Percentiles rank a stretch among this genome's conserved stretches.
These are phyloP conservation scores for Zymoseptoria ardabiliae DNA, from an alignment of 2,329 filamentous ascomycete species.

Conservation along the genomic window DNA sequence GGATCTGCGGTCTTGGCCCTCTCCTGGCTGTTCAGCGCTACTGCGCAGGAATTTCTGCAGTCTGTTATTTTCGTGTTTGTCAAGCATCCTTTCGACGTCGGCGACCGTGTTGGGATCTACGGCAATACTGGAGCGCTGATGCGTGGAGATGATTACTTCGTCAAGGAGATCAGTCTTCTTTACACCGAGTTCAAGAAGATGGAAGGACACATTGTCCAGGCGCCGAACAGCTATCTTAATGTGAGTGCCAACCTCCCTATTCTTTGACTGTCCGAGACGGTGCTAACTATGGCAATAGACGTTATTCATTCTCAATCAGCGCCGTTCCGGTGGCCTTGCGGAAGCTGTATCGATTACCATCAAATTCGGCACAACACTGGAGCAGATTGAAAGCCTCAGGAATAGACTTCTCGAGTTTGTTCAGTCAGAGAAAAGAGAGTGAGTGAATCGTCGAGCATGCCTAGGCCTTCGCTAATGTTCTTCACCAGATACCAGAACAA, in stretches of 20 bases:
- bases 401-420: conserved; percentile 77
- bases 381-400: conserved; percentile 77
- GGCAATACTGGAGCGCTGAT: conserved; percentile 75
- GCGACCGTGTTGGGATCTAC: conserved; percentile 85
- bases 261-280: conserved; percentile 87
- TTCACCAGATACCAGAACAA: conserved; percentile 58
- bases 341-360: conserved; percentile 78
- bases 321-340: conserved; percentile 78
- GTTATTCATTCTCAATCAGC: conserved; percentile 90
- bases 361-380: conserved; percentile 77
- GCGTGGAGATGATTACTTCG: conserved; percentile 87
- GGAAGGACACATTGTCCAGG: conserved; percentile 92
- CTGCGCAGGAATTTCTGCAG: conserved; percentile 89
- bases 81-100: conserved; percentile 95
- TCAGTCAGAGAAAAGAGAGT: conserved; percentile 72
- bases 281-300: conserved; percentile 38
- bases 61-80: conserved; percentile 93
- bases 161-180: conserved; percentile 84
- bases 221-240: conserved; percentile 89
- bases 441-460: not conserved
- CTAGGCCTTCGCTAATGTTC: not conserved
- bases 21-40: conserved; percentile 87
- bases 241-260: conserved; percentile 42
- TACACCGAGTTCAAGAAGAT: conserved; percentile 99
- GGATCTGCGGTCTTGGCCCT: conserved; percentile 82